Evolutionary conservation across 257 asterid species (phyloP).

Genomic region (Solanum sejunctum): DNA sequence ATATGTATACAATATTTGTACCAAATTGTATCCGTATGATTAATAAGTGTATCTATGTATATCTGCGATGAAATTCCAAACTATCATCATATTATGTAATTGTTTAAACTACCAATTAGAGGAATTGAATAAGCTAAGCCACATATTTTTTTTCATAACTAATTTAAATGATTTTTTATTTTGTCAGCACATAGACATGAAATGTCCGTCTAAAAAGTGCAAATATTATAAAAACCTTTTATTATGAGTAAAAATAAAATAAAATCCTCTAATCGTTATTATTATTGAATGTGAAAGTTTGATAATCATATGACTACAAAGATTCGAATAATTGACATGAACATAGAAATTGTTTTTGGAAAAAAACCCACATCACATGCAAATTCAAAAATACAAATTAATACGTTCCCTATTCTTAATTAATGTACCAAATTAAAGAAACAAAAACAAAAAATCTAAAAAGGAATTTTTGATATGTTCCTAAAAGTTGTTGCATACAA

Average conservation of each 20-base stretch:
- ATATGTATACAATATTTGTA: no score
- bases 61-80: background rate
- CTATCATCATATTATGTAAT: background rate
- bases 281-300: background rate
- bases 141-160: background rate
- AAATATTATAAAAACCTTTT: background rate
- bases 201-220: no score
- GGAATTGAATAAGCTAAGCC: background rate
- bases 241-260: background rate
- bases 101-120: no score
- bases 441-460: background rate
- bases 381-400: background rate
- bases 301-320: background rate
- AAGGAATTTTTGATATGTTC: slow-evolving; percentile 2
- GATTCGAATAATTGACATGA: background rate
- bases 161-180: background rate
- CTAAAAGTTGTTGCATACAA: slow-evolving; percentile 2
- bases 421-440: background rate
- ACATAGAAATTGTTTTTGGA: background rate
- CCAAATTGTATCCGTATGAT: no score
- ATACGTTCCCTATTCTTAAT: background rate
- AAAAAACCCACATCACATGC: background rate
- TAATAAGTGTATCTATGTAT: no score
- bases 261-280: background rate
- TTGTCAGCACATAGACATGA: no score